Conservation (phyloP, 257 asterid species). For the Thymus quinquecostatus region DNA sequence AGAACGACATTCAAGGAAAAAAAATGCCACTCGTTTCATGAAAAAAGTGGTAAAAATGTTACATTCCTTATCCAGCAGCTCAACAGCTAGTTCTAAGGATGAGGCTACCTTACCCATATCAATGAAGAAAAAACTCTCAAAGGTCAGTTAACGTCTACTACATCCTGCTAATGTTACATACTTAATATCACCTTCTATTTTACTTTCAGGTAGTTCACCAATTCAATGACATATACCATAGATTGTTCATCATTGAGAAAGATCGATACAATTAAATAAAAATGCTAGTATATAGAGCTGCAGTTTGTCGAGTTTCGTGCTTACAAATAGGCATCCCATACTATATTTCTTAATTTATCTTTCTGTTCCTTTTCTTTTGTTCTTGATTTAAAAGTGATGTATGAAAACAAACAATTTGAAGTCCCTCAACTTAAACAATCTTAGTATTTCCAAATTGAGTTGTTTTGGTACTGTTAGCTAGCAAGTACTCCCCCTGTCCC, state of each 20-base stretch:
- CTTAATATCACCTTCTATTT: conserved; percentile 20
- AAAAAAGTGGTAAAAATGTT: conserved; percentile 68
- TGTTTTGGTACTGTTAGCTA: conserved; percentile 1
- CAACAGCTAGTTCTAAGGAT: conserved; percentile 43
- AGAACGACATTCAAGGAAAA: conserved; percentile 42
- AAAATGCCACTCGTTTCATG: conserved; percentile 46
- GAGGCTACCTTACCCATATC: conserved; percentile 46
- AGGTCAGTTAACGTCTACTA: conserved; percentile 53
- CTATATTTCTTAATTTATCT: conserved; percentile 10
- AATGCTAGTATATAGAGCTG: conserved; percentile 9
- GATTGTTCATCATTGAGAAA: background rate
- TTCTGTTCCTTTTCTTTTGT: background rate
- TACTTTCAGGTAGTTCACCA: background rate
- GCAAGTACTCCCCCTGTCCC: background rate
- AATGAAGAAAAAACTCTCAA: conserved; percentile 58
- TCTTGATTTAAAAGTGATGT: conserved; percentile 5
- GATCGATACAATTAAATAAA: background rate
- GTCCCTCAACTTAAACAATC: conserved; percentile 16
- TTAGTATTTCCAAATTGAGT: conserved; percentile 17
- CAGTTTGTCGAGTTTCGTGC: conserved; percentile 12
- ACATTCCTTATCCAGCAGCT: conserved; percentile 43
- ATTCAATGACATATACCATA: conserved; percentile 19
- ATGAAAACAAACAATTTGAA: conserved; percentile 6
- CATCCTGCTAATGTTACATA: conserved; percentile 13
- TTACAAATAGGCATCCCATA: background rate